Evolutionary conservation across 192 early-diverging fungal genomes (phyloP).

Genomic region (Linnemannia exigua): DNA sequence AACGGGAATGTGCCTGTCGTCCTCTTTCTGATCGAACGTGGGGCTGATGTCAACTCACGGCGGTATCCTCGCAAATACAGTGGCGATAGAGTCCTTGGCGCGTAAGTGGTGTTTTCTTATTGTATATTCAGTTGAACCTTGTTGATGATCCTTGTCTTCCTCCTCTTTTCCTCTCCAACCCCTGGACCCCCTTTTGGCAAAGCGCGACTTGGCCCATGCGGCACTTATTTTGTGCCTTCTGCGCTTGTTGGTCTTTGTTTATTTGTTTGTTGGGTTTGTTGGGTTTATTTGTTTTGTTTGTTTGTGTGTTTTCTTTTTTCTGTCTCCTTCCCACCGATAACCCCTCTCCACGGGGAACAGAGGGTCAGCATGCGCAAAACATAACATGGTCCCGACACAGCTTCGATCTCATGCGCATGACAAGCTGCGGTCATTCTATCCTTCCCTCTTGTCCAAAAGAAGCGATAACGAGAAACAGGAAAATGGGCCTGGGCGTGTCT

Average conservation of each 20-base stretch:
- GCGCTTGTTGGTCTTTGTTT: background rate
- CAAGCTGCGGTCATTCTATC: background rate
- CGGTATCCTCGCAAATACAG: slow-evolving; percentile 56
- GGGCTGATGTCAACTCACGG: slow-evolving; percentile 77
- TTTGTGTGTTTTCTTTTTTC: background rate
- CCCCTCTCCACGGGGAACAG: background rate
- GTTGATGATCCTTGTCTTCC: background rate
- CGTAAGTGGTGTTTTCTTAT: slow-evolving; percentile 27
- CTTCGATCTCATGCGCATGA: slow-evolving; percentile 15
- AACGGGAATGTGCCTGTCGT: slow-evolving; percentile 73
- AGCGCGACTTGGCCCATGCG: slow-evolving; percentile 29
- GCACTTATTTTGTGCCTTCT: background rate
- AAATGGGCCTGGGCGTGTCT: background rate
- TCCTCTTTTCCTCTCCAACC: background rate
- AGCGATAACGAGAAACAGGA: background rate
- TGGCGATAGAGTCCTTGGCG: slow-evolving; percentile 34
- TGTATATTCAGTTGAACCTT: background rate
- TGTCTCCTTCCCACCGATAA: background rate
- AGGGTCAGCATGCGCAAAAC: background rate
- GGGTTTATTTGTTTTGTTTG: background rate
- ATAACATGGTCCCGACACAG: background rate
- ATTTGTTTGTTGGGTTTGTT: background rate
- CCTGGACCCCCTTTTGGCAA: background rate
- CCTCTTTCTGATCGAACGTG: slow-evolving; percentile 78
- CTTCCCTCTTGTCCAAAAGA: background rate